Percentiles rank a stretch among this genome's conserved stretches.
phyloP scores from a whole-genome alignment of 805 yeast genomes.

The Phaffomyces antillensis region DNA sequence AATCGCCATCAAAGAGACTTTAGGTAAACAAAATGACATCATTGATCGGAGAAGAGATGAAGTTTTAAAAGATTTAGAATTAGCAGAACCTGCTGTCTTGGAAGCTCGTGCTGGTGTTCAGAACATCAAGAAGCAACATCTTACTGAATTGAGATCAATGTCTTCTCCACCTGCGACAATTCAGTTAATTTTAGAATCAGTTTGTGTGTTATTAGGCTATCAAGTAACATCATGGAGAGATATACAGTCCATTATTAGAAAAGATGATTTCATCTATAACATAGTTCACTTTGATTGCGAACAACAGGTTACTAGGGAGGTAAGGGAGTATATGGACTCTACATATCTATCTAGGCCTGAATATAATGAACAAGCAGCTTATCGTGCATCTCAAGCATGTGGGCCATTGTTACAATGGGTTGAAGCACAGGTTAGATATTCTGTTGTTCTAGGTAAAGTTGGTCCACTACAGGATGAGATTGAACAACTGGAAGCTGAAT shows the following conservation, averaged over 20 bases:
- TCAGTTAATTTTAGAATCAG: conserved; percentile 79
- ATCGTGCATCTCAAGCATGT: conserved; percentile 91
- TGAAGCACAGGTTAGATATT: conserved; percentile 76
- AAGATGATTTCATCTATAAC: conserved; percentile 80
- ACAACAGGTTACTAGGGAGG: conserved; percentile 42
- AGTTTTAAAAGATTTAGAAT: conserved; percentile 59
- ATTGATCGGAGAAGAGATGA: conserved; percentile 44
- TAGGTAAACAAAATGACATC: conserved; percentile 58
- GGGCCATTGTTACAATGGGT: conserved; percentile 92
- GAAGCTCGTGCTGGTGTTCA: conserved; percentile 90
- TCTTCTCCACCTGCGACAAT: conserved; percentile 85
- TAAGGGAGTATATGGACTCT: conserved; percentile 50
- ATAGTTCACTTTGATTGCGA: conserved; percentile 72
- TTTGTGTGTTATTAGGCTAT: conserved; percentile 75
- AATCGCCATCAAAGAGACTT: conserved; percentile 60
- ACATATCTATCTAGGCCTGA: conserved; percentile 55
- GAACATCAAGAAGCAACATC: conserved; percentile 84
- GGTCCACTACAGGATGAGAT: conserved; percentile 73
- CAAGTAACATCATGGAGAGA: conserved; percentile 67
- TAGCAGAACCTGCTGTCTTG: conserved; percentile 75
- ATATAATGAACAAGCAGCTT: conserved; percentile 65
- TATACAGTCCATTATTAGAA: conserved; percentile 70
- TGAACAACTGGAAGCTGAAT: conserved; percentile 45
- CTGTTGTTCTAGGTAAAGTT: conserved; percentile 59
- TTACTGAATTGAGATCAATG: conserved; percentile 87